These are phyloP conservation scores for Moesziomyces parantarcticus DNA, from an alignment of 1,284 basidiomycete species.

Conservation along the genomic window DNA sequence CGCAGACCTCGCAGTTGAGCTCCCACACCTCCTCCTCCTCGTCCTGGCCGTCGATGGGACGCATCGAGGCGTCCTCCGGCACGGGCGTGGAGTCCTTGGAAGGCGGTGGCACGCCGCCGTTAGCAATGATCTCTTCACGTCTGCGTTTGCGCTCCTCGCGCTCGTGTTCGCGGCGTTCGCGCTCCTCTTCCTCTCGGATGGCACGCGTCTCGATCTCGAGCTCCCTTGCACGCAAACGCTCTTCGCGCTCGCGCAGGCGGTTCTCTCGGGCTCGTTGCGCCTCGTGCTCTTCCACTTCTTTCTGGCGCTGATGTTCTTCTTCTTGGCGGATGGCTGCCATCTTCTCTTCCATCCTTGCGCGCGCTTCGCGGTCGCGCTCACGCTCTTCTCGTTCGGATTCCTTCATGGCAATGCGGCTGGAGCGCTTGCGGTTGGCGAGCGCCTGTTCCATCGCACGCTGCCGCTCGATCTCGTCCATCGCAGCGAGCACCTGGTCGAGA, in stretches of 20 bases:
- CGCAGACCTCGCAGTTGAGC: conserved; percentile 84
- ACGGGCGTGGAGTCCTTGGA: conserved; percentile 41
- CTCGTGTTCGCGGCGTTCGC: conserved; percentile 51
- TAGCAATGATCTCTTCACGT: conserved; percentile 74
- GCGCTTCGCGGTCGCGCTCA: conserved; percentile 68
- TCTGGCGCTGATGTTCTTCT: conserved; percentile 72
- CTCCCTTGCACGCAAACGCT: conserved; percentile 67
- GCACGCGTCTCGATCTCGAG: conserved; percentile 60
- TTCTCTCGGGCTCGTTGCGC: conserved; percentile 69
- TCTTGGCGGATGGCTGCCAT: conserved; percentile 71
- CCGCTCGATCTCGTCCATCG: conserved; percentile 69
- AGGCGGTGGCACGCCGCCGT: conserved; percentile 43
- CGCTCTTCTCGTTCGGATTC: conserved; percentile 74
- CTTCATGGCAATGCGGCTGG: conserved; percentile 78
- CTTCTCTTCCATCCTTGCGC: conserved; percentile 69
- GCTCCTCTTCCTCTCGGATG: conserved; percentile 56
- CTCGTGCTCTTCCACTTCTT: conserved; percentile 69
- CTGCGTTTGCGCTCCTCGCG: conserved; percentile 72
- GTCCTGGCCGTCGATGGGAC: conserved; percentile 8
- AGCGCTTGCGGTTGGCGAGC: conserved; percentile 81
- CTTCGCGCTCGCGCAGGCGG: conserved; percentile 69
- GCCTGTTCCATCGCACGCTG: conserved; percentile 75
- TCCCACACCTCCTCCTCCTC: conserved; percentile 77
- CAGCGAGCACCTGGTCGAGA: conserved; percentile 74
- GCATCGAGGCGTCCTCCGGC: conserved; percentile 8